A percentile compares a stretch with the other conserved stretches of the same genome.
Evolutionary conservation across 768 basidiomycete species (phyloP).

Genomic region (Calocera cornea): DNA sequence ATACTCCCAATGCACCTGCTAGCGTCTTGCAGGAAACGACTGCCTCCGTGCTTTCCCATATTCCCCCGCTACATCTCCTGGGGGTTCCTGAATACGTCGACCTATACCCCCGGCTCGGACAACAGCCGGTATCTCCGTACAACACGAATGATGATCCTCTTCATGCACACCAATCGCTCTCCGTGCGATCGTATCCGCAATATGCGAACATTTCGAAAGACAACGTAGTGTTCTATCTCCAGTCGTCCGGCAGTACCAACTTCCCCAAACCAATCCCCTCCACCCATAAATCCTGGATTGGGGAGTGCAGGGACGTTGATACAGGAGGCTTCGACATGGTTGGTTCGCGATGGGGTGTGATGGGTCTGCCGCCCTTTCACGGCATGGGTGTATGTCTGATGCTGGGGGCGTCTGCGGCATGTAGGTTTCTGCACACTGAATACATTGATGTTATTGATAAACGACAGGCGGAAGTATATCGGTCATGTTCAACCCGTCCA

Average conservation of each 20-base stretch:
- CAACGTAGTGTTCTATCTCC: neutral
- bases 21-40: neutral
- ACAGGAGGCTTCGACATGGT: neutral
- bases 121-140: neutral
- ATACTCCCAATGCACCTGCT: neutral
- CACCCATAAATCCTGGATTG: neutral
- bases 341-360: neutral
- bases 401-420: neutral
- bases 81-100: neutral
- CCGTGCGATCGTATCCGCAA: too few species aligned
- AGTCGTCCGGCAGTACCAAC: neutral
- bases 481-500: neutral
- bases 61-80: neutral
- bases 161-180: too few species aligned
- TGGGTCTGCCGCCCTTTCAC: too few species aligned
- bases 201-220: too few species aligned
- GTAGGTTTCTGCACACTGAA: neutral
- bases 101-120: neutral
- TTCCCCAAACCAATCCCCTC: neutral
- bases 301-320: neutral
- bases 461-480: too few species aligned
- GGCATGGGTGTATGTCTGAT: neutral
- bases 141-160: too few species aligned
- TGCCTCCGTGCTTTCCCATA: neutral
- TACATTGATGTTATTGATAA: neutral